phyloP scores from a whole-genome alignment of 192 early-diverging fungal species.

The Rhizoclosmatium sp. region DNA sequence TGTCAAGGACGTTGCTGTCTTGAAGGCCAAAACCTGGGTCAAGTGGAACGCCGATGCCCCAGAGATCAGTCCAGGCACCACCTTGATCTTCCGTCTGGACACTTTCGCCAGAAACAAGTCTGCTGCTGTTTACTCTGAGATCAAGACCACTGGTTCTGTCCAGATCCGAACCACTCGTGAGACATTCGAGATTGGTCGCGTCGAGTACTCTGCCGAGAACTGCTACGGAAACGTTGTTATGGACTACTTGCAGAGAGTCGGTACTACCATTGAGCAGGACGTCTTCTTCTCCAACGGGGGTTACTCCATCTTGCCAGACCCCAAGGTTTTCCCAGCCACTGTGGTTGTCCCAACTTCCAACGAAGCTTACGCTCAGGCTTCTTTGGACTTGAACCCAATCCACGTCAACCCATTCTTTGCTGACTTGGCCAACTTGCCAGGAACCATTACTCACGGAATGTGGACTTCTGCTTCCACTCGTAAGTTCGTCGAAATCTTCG shows the following conservation, averaged over 20 bases:
- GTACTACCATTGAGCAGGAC: slow-evolving; percentile 86
- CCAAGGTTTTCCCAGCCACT: slow-evolving; percentile 84
- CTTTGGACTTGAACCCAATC: slow-evolving; percentile 95
- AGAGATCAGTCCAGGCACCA: slow-evolving; percentile 65
- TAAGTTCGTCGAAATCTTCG: slow-evolving; percentile 95
- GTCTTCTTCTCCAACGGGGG: slow-evolving; percentile 82
- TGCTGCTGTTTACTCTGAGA: slow-evolving; percentile 69
- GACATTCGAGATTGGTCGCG: slow-evolving; percentile 78
- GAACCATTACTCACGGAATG: slow-evolving; percentile 97
- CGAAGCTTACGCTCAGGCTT: slow-evolving; percentile 84
- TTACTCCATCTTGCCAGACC: slow-evolving; percentile 90
- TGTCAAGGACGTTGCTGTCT: slow-evolving; percentile 88
- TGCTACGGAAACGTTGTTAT: slow-evolving; percentile 87
- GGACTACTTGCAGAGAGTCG: slow-evolving; percentile 87
- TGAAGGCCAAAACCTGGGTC: slow-evolving; percentile 91
- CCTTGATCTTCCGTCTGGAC: slow-evolving; percentile 79
- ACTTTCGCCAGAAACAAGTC: slow-evolving; percentile 70
- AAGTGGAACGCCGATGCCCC: slow-evolving; percentile 70
- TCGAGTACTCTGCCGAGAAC: slow-evolving; percentile 77
- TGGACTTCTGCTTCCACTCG: slow-evolving; percentile 94
- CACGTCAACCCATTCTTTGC: slow-evolving; percentile 96
- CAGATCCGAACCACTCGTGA: slow-evolving; percentile 55
- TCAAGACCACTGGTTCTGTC: slow-evolving; percentile 71
- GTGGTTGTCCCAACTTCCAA: slow-evolving; percentile 88
- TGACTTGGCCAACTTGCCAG: slow-evolving; percentile 86